These are phyloP conservation scores for Myriosclerotinia duriaeana DNA, from an alignment of 2,329 filamentous ascomycete species.

Conservation along the genomic window DNA sequence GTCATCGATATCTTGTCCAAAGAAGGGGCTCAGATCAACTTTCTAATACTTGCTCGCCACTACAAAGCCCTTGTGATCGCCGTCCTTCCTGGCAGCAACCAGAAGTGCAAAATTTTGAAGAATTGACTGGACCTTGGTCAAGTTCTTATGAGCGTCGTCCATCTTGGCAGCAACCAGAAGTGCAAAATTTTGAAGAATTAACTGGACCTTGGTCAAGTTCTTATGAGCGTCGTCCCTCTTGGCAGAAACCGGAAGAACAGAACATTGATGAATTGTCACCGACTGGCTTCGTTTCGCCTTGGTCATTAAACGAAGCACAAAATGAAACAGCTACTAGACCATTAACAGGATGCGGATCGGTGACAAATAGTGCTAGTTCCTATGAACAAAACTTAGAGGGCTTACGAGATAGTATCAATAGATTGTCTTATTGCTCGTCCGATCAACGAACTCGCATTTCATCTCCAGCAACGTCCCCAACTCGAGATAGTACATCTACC, in stretches of 20 bases:
- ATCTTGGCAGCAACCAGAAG: constrained; percentile 24
- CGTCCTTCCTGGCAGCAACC: constrained; percentile 25
- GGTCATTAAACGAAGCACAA: constrained; percentile 20
- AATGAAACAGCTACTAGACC: constrained; percentile 25
- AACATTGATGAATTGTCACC: constrained; percentile 17
- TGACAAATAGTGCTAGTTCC: constrained; percentile 57
- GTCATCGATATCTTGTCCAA: constrained; percentile 35
- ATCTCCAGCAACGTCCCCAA: constrained; percentile 57
- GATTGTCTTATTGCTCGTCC: constrained; percentile 60
- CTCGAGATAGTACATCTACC: constrained; percentile 53
- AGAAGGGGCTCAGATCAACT: constrained; percentile 31
- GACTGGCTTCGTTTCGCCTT: neutral
- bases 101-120: constrained; percentile 2
- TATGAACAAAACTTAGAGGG: constrained; percentile 59
- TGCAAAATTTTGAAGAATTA: constrained; percentile 1
- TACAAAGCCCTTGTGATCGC: constrained; percentile 25
- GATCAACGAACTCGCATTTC: constrained; percentile 60
- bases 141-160: neutral
- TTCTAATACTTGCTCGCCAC: constrained; percentile 31
- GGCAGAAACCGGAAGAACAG: constrained; percentile 17
- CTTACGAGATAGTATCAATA: constrained; percentile 55
- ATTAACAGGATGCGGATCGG: constrained; percentile 53
- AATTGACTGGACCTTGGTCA: constrained; percentile 17
- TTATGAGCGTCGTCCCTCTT: constrained; percentile 7
- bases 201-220: constrained; percentile 17